phyloP scores from a whole-genome alignment of 2,329 filamentous ascomycete genomes.

The Shiraia sp. region DNA sequence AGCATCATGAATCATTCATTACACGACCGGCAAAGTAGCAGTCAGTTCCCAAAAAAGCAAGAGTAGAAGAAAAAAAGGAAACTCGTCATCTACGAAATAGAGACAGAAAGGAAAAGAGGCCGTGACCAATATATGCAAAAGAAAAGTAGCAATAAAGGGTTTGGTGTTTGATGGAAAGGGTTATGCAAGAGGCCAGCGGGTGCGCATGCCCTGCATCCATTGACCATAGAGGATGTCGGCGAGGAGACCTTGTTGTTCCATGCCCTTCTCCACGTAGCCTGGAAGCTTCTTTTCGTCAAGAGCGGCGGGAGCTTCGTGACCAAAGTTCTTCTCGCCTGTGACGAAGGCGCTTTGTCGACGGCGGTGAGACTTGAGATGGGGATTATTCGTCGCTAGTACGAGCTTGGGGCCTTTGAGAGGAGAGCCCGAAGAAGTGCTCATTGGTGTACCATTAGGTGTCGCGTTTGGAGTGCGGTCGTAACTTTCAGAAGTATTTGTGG shows the following conservation, averaged over 20 bases:
- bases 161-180: background rate
- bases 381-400: constrained; percentile 78
- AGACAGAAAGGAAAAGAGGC: no score
- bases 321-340: constrained; percentile 49
- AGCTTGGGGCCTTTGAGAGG: constrained; percentile 65
- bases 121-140: no score
- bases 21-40: no score
- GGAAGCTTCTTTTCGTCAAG: constrained; percentile 58
- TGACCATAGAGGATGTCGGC: constrained; percentile 88
- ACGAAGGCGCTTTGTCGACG: constrained; percentile 53
- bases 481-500: constrained; percentile 27
- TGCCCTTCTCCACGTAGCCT: constrained; percentile 66
- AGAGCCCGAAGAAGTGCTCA: constrained; percentile 44
- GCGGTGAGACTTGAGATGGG: constrained; percentile 76
- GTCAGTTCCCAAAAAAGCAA: no score
- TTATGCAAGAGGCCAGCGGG: constrained; percentile 46
- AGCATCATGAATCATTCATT: no score
- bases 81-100: no score
- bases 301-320: constrained; percentile 42
- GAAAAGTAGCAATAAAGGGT: no score
- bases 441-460: constrained; percentile 27
- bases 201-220: constrained; percentile 82
- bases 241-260: constrained; percentile 90
- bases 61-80: no score
- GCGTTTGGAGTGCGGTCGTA: constrained; percentile 19